These are phyloP conservation scores for Ophiosphaerella narmari DNA, from an alignment of 2,329 filamentous ascomycete species.

Conservation along the genomic window DNA sequence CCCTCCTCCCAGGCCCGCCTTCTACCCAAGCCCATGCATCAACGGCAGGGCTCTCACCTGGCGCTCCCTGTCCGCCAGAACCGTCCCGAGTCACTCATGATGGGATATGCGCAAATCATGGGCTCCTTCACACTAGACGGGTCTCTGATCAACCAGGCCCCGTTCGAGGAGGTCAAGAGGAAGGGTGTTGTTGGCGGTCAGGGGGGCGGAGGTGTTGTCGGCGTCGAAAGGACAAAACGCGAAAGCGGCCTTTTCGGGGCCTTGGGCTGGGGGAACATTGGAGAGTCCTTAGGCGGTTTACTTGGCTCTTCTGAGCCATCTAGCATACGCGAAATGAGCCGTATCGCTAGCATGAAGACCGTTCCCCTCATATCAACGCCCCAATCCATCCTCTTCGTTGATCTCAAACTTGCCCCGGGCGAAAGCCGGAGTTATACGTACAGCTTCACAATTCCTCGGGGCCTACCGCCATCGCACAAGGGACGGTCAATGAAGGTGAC, in stretches of 20 bases:
- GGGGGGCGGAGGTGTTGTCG: slow-evolving; percentile 79
- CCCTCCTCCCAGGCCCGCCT: slow-evolving; percentile 51
- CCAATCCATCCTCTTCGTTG: slow-evolving; percentile 94
- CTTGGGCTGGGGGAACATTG: slow-evolving; percentile 86
- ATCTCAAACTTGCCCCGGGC: slow-evolving; percentile 82
- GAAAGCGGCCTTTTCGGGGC: slow-evolving; percentile 80
- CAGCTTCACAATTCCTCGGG: slow-evolving; percentile 80
- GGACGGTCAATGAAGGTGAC: slow-evolving; percentile 93
- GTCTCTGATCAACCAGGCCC: slow-evolving; percentile 83
- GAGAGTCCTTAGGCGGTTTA: slow-evolving; percentile 84
- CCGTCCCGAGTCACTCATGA: slow-evolving; percentile 82
- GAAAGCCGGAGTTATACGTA: slow-evolving; percentile 90
- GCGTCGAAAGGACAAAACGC: slow-evolving; percentile 73
- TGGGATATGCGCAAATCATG: slow-evolving; percentile 95
- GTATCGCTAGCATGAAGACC: slow-evolving; percentile 80
- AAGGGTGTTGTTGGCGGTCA: slow-evolving; percentile 89
- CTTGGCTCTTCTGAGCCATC: slow-evolving; percentile 87
- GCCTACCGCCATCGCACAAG: slow-evolving; percentile 87
- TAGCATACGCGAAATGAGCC: slow-evolving; percentile 94
- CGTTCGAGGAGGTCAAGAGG: slow-evolving; percentile 94
- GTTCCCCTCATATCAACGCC: slow-evolving; percentile 93
- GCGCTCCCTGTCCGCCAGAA: slow-evolving; percentile 37
- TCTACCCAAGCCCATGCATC: slow-evolving; percentile 44
- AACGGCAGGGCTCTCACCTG: slow-evolving; percentile 37
- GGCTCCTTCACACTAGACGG: slow-evolving; percentile 92